phyloP scores from a whole-genome alignment of 805 yeast genomes.

The Saccharomycopsis javanensis region DNA sequence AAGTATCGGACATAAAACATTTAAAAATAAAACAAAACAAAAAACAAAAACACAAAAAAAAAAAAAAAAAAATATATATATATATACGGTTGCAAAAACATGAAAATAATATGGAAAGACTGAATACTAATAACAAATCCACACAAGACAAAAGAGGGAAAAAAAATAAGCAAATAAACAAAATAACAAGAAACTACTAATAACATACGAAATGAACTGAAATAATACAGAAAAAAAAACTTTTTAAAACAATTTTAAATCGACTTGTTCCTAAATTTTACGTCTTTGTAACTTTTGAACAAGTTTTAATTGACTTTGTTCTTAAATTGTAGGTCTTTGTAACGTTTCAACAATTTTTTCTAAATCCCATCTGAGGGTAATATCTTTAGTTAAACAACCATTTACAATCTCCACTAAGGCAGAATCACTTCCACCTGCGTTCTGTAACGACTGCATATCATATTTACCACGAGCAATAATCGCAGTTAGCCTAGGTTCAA shows the following conservation, averaged over 20 bases:
- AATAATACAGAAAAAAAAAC: neutral
- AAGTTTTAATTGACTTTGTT: constrained; percentile 12
- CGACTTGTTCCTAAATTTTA: neutral
- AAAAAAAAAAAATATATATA: neutral
- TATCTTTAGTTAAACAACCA: constrained; percentile 46
- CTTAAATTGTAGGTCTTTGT: neutral
- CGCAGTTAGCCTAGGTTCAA: constrained; percentile 68
- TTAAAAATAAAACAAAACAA: too few species aligned
- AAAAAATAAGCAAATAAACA: neutral
- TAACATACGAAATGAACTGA: neutral
- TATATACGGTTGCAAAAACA: too few species aligned
- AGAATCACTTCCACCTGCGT: constrained; percentile 29
- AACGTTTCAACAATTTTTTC: constrained; percentile 22
- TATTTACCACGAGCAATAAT: constrained; percentile 61
- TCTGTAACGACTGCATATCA: constrained; percentile 36
- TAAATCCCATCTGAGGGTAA: constrained; percentile 43
- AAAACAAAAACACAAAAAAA: neutral
- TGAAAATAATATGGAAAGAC: too few species aligned
- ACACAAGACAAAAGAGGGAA: neutral
- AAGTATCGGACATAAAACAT: too few species aligned
- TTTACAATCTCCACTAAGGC: constrained; percentile 30
- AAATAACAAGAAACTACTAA: neutral
- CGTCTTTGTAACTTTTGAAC: constrained; percentile 5
- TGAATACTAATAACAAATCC: neutral
- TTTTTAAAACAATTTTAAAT: too few species aligned